Percentiles rank a stretch among this genome's conserved stretches.
Conservation (phyloP, 176 grass and related monocot species). For the Triticum turgidum region DNA sequence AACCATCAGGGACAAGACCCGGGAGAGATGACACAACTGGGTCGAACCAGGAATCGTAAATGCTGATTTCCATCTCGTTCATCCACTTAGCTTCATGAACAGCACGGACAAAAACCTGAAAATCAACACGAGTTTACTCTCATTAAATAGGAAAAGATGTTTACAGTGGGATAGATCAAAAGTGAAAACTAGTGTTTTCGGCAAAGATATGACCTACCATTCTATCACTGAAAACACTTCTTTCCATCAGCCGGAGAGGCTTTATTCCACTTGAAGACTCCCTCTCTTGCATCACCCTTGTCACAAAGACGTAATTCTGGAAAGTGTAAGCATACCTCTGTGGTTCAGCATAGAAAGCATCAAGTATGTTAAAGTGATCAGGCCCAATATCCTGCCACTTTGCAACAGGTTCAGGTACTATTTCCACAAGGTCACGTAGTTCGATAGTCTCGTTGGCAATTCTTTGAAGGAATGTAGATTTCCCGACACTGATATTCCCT, state of each 20-base stretch:
- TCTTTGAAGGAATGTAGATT: constrained; percentile 85
- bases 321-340: constrained; percentile 93
- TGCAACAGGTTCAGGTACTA: constrained; percentile 79
- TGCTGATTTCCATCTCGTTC: constrained; percentile 83
- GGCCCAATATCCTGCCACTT: constrained; percentile 90
- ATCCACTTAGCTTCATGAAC: constrained; percentile 87
- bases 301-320: constrained; percentile 92
- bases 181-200: background rate
- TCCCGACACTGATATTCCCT: constrained; percentile 91
- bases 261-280: constrained; percentile 72
- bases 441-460: constrained; percentile 87
- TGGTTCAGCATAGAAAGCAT: constrained; percentile 82
- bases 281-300: constrained; percentile 86
- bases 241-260: constrained; percentile 82
- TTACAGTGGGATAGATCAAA: background rate
- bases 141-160: background rate
- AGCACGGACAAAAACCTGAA: constrained; percentile 74
- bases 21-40: constrained; percentile 72
- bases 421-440: constrained; percentile 81
- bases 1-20: constrained; percentile 72
- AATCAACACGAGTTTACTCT: constrained; percentile 4
- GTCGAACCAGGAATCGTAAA: constrained; percentile 86
- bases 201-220: constrained; percentile 51
- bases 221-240: constrained; percentile 88
- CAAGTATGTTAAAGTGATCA: constrained; percentile 88